Evolutionary conservation across 1,284 basidiomycete species (phyloP), one percentile per base, ranked within the genome.

Genomic region (Xerocomus nothofagi): DNA sequence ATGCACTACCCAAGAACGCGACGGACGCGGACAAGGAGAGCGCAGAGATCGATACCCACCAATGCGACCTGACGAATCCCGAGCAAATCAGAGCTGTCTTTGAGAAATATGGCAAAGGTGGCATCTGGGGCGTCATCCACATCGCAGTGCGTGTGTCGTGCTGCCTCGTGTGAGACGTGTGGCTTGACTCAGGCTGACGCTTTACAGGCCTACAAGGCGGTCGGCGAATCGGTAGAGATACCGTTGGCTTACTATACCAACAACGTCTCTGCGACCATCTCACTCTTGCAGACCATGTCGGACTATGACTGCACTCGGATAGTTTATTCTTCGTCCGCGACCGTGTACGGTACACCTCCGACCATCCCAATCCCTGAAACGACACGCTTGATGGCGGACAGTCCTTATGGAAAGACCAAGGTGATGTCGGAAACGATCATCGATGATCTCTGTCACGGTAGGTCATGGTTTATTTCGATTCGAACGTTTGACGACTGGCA

Each of bases 61-160:
- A 71, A 14, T 85, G 80, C 57, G 91, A 98, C 73, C 75, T 98
- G 50, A 90, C 88, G 15, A 77, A 81, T 46, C 74, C 80, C 32
- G 80, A 81, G 3, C 78, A 90, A 57, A 78, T 97, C 53, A 80
- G 85, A 53, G 71, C 74, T 15, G 82, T 97, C 14, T 97, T 98
- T 60, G 82, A 87, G 51, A 79, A 82, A 62, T 93, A 94, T 68
- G 86, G 84, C 57, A 88, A 91, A 62, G 91, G 91, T 34, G 93
- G 92, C n/a, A 93, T 99, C 61, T 98, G 93, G 90, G 96, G 93
- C 50, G 93, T 98, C 40, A 81, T 99, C 54, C 97, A 99, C 70
- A 84, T 98, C 52, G 97, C 96, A 20, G 89, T 92, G 57, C 60
- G 86, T 79, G 30, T 24, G 31, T 52, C 24, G 17, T 18, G 15